A percentile compares a stretch with the other conserved stretches of the same genome.
These are phyloP conservation scores for Ceratobasidium sp. DNA, from an alignment of 1,284 basidiomycete genomes.

Conservation along the genomic window DNA sequence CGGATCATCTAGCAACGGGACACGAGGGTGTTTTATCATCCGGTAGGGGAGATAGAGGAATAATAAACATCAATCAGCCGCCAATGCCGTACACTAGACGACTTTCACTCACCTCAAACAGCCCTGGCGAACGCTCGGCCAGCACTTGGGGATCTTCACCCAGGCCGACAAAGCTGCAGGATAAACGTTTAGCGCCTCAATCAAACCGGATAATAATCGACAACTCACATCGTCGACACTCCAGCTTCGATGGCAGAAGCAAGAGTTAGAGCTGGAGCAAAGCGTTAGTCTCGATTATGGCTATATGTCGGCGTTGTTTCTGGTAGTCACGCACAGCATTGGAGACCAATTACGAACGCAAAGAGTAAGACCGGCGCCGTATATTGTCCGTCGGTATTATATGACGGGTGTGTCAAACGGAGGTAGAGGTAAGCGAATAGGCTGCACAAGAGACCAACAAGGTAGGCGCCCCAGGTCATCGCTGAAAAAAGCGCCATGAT, in stretches of 20 bases:
- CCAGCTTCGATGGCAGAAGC: constrained; percentile 81
- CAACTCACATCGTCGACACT: constrained; percentile 81
- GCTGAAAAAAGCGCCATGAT: constrained; percentile 58
- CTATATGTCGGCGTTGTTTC: background rate
- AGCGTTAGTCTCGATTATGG: constrained; percentile 6
- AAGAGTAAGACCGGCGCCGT: constrained; percentile 84
- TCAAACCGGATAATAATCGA: background rate
- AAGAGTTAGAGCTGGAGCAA: constrained; percentile 69
- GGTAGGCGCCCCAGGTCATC: constrained; percentile 81
- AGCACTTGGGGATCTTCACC: constrained; percentile 85
- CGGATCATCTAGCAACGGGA: constrained; percentile 36
- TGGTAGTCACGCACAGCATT: constrained; percentile 69
- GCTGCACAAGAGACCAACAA: constrained; percentile 80
- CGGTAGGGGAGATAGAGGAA: background rate
- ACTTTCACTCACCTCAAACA: constrained; percentile 69
- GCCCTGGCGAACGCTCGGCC: constrained; percentile 76
- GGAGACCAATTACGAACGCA: constrained; percentile 82
- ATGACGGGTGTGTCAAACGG: constrained; percentile 76
- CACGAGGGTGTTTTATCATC: background rate
- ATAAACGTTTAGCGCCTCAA: constrained; percentile 36
- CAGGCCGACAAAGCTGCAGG: constrained; percentile 79
- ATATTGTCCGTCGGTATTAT: constrained; percentile 80
- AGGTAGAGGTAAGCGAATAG: constrained; percentile 88
- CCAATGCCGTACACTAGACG: constrained; percentile 1
- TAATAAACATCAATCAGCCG: background rate